Base-by-base conservation (phyloP, 106 monocot genomes). In the Vanilla planifolia region DNA sequence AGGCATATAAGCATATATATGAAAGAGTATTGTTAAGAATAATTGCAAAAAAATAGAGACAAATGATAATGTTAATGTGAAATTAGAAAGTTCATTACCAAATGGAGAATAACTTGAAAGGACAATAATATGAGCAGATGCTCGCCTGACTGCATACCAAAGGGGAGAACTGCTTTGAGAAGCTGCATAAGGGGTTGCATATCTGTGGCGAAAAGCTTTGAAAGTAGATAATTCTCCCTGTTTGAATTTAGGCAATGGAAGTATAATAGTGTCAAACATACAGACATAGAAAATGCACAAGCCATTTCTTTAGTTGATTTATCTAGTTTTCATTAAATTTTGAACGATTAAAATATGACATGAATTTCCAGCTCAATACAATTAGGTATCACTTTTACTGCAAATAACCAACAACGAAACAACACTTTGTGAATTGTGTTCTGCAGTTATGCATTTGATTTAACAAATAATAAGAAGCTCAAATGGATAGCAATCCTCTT, bases 31-130 rank as follows among this genome's bases (percentile, higher is more conserved):
- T 8, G 27, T 51, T 27, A 24, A 26, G 8, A 7, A 27, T 51
- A 3, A 51, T 30, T 11, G 28, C 2, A 32, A 53, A 30, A 53
- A 51, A 53, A 15, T 4, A 17, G n/a, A 53, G 7, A 53, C 28
- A 29, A 16, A 53, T 15, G 1, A 11, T 3, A 53, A 53, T 30
- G 29, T 14, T 53, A 16, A 53, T 28, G 22, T 14, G 32, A 0
- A 29, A 58, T 8, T 65, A 65, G 63, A 11, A 22, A 46, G 32
- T 6, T 41, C 10, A 59, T 85, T 91, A 96, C 96, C 96, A 61
- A 90, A 96, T 53, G 96, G 81, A 65, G 96, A 90, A 74, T 90
- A 96, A 76, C 90, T 90, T 35, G 96, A 96, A n/a, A 96, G 72
- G 51, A 90, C 84, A 50, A 96, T 91, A 71, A 91, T 79, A 65